These are phyloP conservation scores for Fusarium pilosicola DNA, from an alignment of 2,329 filamentous ascomycete genomes.

Conservation along the genomic window DNA sequence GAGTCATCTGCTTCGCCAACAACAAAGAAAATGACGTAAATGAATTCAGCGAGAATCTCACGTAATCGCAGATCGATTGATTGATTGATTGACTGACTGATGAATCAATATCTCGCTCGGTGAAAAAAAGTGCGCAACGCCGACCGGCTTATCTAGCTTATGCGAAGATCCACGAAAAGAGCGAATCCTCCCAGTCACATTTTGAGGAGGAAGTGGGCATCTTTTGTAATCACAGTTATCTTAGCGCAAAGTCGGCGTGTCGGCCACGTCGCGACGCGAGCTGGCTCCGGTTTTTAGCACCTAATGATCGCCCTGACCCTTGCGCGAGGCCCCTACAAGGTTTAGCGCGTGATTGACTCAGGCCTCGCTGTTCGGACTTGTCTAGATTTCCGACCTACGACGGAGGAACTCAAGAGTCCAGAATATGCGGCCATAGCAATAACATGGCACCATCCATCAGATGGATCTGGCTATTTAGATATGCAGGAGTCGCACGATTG, in stretches of 20 bases:
- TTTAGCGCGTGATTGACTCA: too few relatives aligned
- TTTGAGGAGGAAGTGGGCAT: background rate
- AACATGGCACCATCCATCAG: background rate
- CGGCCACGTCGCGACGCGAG: conserved; percentile 2
- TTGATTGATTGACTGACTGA: background rate
- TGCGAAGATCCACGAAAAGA: background rate
- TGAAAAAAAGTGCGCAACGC: background rate
- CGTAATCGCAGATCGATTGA: background rate
- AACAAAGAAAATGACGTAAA: background rate
- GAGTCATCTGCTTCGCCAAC: background rate
- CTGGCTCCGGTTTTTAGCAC: background rate
- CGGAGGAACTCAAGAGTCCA: background rate
- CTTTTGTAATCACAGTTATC: background rate
- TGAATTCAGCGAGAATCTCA: background rate
- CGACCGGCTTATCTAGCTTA: background rate
- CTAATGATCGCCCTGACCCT: background rate
- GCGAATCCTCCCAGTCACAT: background rate
- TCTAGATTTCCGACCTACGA: background rate
- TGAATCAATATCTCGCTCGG: background rate
- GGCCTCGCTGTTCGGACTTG: background rate
- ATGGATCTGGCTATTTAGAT: conserved; percentile 14
- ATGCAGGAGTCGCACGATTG: background rate
- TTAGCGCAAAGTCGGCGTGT: background rate
- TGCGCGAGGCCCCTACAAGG: background rate
- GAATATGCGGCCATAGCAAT: background rate